Conservation (phyloP, 768 basidiomycete species). For the Russula brevipes region DNA sequence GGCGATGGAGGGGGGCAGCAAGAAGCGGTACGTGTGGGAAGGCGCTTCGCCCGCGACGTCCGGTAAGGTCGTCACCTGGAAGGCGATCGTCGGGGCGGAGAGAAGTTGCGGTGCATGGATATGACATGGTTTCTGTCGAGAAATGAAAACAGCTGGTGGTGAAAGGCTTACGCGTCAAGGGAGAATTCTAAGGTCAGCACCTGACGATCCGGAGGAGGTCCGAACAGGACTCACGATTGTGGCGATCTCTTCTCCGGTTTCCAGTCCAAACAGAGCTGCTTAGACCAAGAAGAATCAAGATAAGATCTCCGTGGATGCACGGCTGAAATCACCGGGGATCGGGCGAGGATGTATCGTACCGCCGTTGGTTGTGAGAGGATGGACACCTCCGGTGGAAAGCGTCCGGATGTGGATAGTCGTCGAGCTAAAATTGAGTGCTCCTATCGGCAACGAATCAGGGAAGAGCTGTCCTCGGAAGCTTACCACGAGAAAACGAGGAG, state of each 20-base stretch:
- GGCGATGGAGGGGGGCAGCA: neutral
- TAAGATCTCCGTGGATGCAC: neutral
- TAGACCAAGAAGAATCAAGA: neutral
- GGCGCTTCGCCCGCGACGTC: neutral
- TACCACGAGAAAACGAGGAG: conserved; percentile 6
- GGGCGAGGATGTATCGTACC: neutral
- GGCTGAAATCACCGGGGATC: neutral
- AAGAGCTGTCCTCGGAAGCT: neutral
- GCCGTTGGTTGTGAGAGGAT: conserved; percentile 6
- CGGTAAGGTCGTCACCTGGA: conserved; percentile 1
- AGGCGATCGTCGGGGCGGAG: neutral
- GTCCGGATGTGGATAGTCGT: neutral
- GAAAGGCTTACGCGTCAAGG: neutral
- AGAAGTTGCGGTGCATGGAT: neutral
- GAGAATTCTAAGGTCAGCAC: neutral
- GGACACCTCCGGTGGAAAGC: conserved; percentile 8
- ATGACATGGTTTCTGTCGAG: conserved; percentile 1
- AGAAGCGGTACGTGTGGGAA: neutral
- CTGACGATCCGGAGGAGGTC: too few species aligned
- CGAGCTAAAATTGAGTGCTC: neutral
- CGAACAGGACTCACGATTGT: neutral
- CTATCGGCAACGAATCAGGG: neutral
- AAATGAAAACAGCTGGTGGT: neutral
- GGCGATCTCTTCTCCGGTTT: neutral
- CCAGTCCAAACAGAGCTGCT: neutral